Conservation (phyloP, 176 grass and related monocot species). For the Musa itinerans region DNA sequence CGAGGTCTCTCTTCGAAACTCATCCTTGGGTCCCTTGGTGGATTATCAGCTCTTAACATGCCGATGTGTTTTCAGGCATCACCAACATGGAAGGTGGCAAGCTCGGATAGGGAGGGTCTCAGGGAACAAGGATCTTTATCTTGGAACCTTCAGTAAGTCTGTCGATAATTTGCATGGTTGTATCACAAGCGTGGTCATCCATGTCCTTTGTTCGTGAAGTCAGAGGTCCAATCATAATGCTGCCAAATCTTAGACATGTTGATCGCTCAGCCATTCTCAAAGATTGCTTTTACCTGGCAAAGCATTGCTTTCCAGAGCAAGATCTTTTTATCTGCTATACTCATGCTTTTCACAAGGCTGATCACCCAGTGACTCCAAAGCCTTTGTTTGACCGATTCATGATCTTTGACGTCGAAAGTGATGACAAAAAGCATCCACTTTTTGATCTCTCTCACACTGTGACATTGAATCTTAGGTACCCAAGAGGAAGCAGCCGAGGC, state of each 20-base stretch:
- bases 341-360: constrained; percentile 74
- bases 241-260: constrained; percentile 37
- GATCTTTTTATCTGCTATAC: constrained; percentile 23
- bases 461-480: constrained; percentile 36
- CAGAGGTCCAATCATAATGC: constrained; percentile 60
- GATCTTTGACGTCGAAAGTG: constrained; percentile 18
- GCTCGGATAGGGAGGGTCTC: constrained; percentile 79
- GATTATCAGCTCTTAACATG: not conserved
- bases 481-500: constrained; percentile 96
- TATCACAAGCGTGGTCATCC: constrained; percentile 19
- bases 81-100: constrained; percentile 73
- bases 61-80: constrained; percentile 35
- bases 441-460: not conserved
- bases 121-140: constrained; percentile 79
- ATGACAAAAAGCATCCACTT: not conserved
- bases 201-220: constrained; percentile 17
- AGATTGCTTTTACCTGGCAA: constrained; percentile 49
- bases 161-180: constrained; percentile 22
- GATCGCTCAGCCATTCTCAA: constrained; percentile 28
- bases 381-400: constrained; percentile 36
- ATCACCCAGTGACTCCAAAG: constrained; percentile 29
- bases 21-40: too few relatives aligned
- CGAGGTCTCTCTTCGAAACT: constrained; percentile 26
- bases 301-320: constrained; percentile 42
- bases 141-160: constrained; percentile 62